phyloP scores from a whole-genome alignment of 179 eudicot genomes.

The Camellia oleifera region DNA sequence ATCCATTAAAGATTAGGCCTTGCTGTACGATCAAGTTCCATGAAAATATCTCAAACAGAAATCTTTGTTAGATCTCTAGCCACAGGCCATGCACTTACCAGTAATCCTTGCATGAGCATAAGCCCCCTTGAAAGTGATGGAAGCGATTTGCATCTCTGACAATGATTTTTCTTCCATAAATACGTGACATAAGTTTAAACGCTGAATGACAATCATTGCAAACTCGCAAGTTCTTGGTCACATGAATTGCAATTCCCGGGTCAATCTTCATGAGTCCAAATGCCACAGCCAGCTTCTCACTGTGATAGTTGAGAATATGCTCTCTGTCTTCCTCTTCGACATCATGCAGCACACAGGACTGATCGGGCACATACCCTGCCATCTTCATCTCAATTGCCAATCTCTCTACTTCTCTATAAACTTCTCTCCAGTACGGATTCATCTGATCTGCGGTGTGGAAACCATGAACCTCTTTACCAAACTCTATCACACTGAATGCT shows the following conservation, averaged over 20 bases:
- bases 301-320: conserved; percentile 20
- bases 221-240: conserved; percentile 28
- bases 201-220: conserved; percentile 29
- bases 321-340: conserved; percentile 28
- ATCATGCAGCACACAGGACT: conserved; percentile 27
- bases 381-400: conserved; percentile 23
- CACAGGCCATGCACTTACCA: conserved; percentile 13
- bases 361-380: conserved; percentile 22
- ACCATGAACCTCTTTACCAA: conserved; percentile 22
- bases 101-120: conserved; percentile 27
- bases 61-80: not conserved
- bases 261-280: conserved; percentile 23
- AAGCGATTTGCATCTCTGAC: conserved; percentile 26
- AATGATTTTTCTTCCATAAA: conserved; percentile 20
- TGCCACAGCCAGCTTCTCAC: conserved; percentile 30
- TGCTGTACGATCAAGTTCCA: not conserved
- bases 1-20: not conserved
- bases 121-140: conserved; percentile 26
- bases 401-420: conserved; percentile 17
- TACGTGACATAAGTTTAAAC: conserved; percentile 21
- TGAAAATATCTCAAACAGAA: not conserved
- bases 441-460: conserved; percentile 26
- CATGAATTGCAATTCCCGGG: not conserved
- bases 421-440: conserved; percentile 15
- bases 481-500: conserved; percentile 30